Evolutionary conservation across 495 filamentous ascomycete genomes (phyloP), one percentile per base, ranked within the genome.

Genomic region (Friedmanniomyces simplex): DNA sequence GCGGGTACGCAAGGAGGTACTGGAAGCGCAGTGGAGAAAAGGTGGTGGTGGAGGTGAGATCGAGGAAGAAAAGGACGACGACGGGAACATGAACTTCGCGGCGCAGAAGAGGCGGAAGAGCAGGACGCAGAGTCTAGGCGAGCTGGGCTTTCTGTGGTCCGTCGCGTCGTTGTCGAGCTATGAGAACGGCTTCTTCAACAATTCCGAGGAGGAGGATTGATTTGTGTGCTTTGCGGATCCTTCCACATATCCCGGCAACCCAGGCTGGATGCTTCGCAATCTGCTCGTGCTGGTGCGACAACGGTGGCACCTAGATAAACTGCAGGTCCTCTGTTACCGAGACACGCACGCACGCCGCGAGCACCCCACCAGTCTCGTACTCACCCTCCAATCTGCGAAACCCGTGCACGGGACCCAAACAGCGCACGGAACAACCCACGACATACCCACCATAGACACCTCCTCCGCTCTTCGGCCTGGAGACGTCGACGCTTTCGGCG

Each of bases 221-320:
- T 96, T 82, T 65, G 76, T 95, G 14, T 81, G 83, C 53, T 96
- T 98, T 71, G 85, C 87, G 22, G 93, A 98, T 67, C 89, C 93
- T 5, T 95, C 91, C 2, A 95, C 87, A 36, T 96, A 95, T 67
- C 72, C 83, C 1, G 79, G 85, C 45, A 82, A 87, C 55, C 91
- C 93, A 8, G 88, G 89, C 0, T 96, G 93, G 93, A 87, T 91
- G 75, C 73, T 97, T 25, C 77, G 93, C 50, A 98, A 98, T 64
- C 77, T 97, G 7, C 74, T 98, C 18, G 80, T 95, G 6, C 74
- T 98, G 54, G 79, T 94, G n/a, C 81, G 84, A 55, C 84, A 87
- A 60, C 77, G 91, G 24, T 98, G 87, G 77, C 77, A 82, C 8
- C 77, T 95, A 36, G 75, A 80, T 34, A 81, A 83, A 42, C 84